Evolutionary conservation across 352 stramenopile species (phyloP), one percentile per base, ranked within the genome.

Genomic region (Globisporangium iwayamae): DNA sequence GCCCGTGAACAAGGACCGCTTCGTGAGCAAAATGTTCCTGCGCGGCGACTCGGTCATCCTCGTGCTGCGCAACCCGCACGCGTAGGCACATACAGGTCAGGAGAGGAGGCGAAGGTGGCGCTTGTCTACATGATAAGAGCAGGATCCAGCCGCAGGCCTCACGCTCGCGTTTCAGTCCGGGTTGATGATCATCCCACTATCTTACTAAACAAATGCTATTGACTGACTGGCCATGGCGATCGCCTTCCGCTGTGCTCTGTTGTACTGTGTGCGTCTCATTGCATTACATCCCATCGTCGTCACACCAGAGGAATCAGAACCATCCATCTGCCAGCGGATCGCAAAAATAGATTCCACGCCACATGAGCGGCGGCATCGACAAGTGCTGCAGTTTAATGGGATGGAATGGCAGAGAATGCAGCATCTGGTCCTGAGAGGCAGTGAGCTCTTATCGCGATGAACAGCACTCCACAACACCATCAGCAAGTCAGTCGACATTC

Each of bases 1-100:
- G 70, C 85, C 94, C 16, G 87, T 99, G n/a, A 99, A 99, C 81
- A 99, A 99, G 69, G 96, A 99, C 84, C 85, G 97, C 74, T 99
- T 99, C 69, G 93, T 99, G 47, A 98, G 93, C 79, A 99, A 99
- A 79, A 99, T 99, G 93, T 99, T 99, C 78, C 76, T 99, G 59
- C 84, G 98, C 59, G 98, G 98, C 57, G 98, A 99, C 87, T 99
- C 96, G 58, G 98, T 99, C 39, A 99, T 99, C 78, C 85, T 99
- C 57, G 96, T 99, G 65, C 84, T 99, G 60, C 94, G 89, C 67
- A 99, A 99, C 87, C 97, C 97, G 43, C 91, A 98, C 73, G 83
- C 80, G 52, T 96, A 90, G 60, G 25, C 25, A 28, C 25, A 28
- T 53, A 22, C 30, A 60, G 54, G 20, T 32, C 20, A 62, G 11